Evolutionary conservation across 2,329 filamentous ascomycete species (phyloP).

Genomic region (Xylaria digitata): DNA sequence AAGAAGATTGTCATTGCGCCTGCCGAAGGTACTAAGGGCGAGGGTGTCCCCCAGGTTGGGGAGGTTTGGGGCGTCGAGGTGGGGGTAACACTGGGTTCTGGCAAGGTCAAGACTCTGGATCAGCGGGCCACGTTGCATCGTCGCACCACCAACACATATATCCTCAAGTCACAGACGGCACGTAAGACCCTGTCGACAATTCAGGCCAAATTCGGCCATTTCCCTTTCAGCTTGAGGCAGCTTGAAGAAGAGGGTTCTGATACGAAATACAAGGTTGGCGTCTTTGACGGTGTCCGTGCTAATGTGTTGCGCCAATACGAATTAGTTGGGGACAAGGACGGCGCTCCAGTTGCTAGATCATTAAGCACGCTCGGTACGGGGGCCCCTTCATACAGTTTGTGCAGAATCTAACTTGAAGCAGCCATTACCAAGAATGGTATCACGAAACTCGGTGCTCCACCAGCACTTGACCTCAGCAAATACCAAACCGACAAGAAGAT

Average conservation of each 20-base stretch:
- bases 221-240: slow-evolving; percentile 97
- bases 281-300: slow-evolving; percentile 94
- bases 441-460: slow-evolving; percentile 82
- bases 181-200: slow-evolving; percentile 93
- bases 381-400: slow-evolving; percentile 2
- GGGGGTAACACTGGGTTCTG: slow-evolving; percentile 87
- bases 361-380: slow-evolving; percentile 85
- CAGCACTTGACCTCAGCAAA: slow-evolving; percentile 80
- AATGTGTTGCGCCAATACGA: slow-evolving; percentile 97
- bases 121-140: slow-evolving; percentile 93
- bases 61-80: slow-evolving; percentile 99
- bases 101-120: slow-evolving; percentile 93
- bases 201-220: slow-evolving; percentile 95
- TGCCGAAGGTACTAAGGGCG: slow-evolving; percentile 87
- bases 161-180: slow-evolving; percentile 92
- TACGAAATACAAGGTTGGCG: slow-evolving; percentile 77
- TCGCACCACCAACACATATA: slow-evolving; percentile 90
- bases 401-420: slow-evolving; percentile 54
- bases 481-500: slow-evolving; percentile 98
- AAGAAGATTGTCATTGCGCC: slow-evolving; percentile 98
- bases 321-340: slow-evolving; percentile 93
- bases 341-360: slow-evolving; percentile 82
- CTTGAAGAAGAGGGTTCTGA: slow-evolving; percentile 95
- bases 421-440: slow-evolving; percentile 98
- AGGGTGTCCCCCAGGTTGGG: slow-evolving; percentile 86